phyloP scores from a whole-genome alignment of 768 basidiomycete species.

The Mycena rebaudengoi region DNA sequence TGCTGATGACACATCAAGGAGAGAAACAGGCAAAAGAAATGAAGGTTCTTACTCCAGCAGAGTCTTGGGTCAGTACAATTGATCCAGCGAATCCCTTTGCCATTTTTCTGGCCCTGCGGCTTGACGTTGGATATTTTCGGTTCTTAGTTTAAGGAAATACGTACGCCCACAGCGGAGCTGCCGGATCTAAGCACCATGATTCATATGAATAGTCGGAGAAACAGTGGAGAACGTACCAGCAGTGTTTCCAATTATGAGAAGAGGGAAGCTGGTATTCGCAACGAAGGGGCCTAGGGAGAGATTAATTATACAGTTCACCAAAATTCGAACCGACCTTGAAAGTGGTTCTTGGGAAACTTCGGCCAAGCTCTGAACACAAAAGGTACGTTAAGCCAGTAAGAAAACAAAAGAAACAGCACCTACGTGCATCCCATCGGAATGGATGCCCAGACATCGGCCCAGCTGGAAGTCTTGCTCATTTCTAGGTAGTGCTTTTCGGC shows the following conservation, averaged over 20 bases:
- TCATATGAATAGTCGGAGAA: background rate
- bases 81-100: slow-evolving; percentile 26
- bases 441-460: background rate
- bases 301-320: background rate
- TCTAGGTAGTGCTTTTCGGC: background rate
- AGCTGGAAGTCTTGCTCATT: background rate
- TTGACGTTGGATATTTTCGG: background rate
- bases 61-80: slow-evolving; percentile 31
- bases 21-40: background rate
- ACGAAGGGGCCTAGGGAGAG: slow-evolving; percentile 47
- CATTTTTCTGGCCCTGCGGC: slow-evolving; percentile 28
- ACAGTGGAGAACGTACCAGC: slow-evolving; percentile 36
- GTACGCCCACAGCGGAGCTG: slow-evolving; percentile 26
- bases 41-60: slow-evolving; percentile 13
- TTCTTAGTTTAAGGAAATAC: background rate
- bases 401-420: background rate
- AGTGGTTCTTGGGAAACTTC: slow-evolving; percentile 20
- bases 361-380: slow-evolving; percentile 17
- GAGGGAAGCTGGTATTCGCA: background rate
- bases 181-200: slow-evolving; percentile 18
- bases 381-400: background rate
- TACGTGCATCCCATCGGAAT: slow-evolving; percentile 1
- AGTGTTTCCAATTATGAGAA: slow-evolving; percentile 20
- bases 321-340: slow-evolving; percentile 3
- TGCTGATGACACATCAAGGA: slow-evolving; percentile 15